These are phyloP conservation scores for Picochlorum sp. DNA, from an alignment of 139 green algal genomes.

Conservation along the genomic window DNA sequence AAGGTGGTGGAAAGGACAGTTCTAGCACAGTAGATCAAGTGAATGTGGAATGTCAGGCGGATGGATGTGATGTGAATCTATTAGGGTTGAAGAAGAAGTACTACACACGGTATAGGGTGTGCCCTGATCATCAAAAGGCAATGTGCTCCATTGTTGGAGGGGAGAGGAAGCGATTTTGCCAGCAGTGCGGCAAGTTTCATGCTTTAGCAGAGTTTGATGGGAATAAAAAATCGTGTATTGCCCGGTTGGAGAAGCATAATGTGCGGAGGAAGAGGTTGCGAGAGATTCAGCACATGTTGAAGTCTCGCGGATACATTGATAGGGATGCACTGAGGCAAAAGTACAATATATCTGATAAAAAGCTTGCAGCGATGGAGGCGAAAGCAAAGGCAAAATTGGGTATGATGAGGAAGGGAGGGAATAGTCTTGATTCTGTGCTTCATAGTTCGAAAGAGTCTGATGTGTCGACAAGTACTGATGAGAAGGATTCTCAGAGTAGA, in stretches of 20 bases:
- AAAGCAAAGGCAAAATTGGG: background rate
- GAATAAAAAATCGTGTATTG: constrained; percentile 32
- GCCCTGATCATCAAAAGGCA: constrained; percentile 56
- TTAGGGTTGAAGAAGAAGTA: constrained; percentile 52
- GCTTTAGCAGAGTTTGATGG: constrained; percentile 30
- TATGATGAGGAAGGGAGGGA: background rate
- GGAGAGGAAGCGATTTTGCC: constrained; percentile 24
- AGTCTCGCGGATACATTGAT: constrained; percentile 20
- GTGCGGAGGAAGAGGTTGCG: constrained; percentile 33
- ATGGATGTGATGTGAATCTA: constrained; percentile 55
- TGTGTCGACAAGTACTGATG: background rate
- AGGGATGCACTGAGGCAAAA: constrained; percentile 11
- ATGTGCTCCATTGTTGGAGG: constrained; percentile 14
- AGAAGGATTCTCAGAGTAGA: background rate
- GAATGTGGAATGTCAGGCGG: constrained; percentile 38
- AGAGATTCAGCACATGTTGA: constrained; percentile 30
- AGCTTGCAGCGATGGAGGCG: constrained; percentile 14
- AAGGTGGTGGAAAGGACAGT: too few species aligned
- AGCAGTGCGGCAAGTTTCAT: constrained; percentile 36
- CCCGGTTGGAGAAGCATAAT: constrained; percentile 57
- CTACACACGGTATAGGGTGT: constrained; percentile 69
- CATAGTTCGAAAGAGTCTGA: background rate
- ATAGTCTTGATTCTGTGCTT: background rate
- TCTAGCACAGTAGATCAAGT: background rate
- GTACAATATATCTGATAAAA: constrained; percentile 21